Evolutionary conservation across 2,329 filamentous ascomycete genomes (phyloP).

Genomic region (Aspergillus hortae): DNA sequence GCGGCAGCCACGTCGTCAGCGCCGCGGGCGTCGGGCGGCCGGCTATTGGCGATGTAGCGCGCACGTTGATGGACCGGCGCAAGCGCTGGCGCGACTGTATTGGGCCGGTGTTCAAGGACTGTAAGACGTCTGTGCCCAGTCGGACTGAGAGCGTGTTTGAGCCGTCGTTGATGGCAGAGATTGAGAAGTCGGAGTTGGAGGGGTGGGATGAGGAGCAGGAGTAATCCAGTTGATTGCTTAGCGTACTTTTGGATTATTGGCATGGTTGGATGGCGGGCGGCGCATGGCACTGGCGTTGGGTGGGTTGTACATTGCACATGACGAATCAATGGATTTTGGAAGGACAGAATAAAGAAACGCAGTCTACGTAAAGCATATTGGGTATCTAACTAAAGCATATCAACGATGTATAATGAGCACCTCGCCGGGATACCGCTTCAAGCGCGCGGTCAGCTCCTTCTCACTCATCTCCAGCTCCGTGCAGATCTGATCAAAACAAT

Average conservation of each 20-base stretch:
- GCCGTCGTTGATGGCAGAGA: slow-evolving; percentile 65
- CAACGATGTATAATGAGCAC: slow-evolving; percentile 47
- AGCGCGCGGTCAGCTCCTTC: slow-evolving; percentile 40
- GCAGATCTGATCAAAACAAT: slow-evolving; percentile 51
- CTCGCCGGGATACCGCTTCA: slow-evolving; percentile 43
- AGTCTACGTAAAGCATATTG: not conserved
- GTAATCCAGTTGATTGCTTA: slow-evolving; percentile 26
- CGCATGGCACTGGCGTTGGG: not conserved
- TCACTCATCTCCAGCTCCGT: slow-evolving; percentile 49
- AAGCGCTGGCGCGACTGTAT: slow-evolving; percentile 88
- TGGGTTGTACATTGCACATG: not conserved
- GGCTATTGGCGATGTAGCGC: slow-evolving; percentile 81
- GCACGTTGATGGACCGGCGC: slow-evolving; percentile 87
- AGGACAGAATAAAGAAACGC: too few species aligned
- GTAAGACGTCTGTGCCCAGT: slow-evolving; percentile 70
- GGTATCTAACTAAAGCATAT: slow-evolving; percentile 16
- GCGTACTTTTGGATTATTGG: slow-evolving; percentile 1
- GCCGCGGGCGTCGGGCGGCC: slow-evolving; percentile 47
- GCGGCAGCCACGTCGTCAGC: slow-evolving; percentile 57
- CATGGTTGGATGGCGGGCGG: too few species aligned
- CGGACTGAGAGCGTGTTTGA: slow-evolving; percentile 71
- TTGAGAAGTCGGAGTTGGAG: slow-evolving; percentile 73
- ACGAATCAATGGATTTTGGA: not conserved
- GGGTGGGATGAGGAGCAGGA: slow-evolving; percentile 78
- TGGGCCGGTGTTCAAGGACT: slow-evolving; percentile 83